Percentiles rank a stretch among this genome's conserved stretches.
Evolutionary conservation across 176 grass and related monocot species (phyloP).

Genomic region (Cymbopogon citratus): DNA sequence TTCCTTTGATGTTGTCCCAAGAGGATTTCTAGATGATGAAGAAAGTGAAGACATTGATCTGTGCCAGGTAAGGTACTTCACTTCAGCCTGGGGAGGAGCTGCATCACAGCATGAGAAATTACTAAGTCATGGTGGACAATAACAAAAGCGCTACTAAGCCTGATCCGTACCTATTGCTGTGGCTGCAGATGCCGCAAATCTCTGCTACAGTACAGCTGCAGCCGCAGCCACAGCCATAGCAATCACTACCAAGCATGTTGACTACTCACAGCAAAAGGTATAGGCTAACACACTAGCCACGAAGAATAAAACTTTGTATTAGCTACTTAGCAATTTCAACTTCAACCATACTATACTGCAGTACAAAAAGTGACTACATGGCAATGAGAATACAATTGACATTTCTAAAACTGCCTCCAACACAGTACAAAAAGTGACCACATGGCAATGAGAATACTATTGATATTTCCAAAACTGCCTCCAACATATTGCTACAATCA

Average conservation of each 20-base stretch:
- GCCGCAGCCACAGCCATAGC: not conserved
- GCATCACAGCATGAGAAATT: constrained; percentile 39
- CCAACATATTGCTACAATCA: too few species aligned
- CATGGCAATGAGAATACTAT: not conserved
- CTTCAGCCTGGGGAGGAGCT: constrained; percentile 65
- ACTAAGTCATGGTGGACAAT: not conserved
- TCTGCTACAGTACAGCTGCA: not conserved
- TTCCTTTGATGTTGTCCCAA: constrained; percentile 50
- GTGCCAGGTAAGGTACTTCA: constrained; percentile 79
- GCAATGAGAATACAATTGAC: not conserved
- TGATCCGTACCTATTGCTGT: not conserved
- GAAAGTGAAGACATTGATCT: constrained; percentile 87
- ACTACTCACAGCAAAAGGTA: not conserved
- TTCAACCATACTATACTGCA: not conserved
- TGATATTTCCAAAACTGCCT: not conserved
- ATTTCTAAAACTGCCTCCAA: constrained; percentile 1
- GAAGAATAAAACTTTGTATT: not conserved
- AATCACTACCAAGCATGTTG: not conserved
- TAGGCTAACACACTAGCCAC: not conserved
- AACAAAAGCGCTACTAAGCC: constrained; percentile 10
- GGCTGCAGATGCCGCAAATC: not conserved
- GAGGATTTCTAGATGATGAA: constrained; percentile 77
- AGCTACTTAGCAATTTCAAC: not conserved
- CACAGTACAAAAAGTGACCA: not conserved
- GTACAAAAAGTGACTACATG: not conserved